A percentile compares a stretch with the other conserved stretches of the same genome.
These are phyloP conservation scores for Colletotrichum magnum DNA, from an alignment of 2,329 filamentous ascomycete genomes.

Conservation along the genomic window DNA sequence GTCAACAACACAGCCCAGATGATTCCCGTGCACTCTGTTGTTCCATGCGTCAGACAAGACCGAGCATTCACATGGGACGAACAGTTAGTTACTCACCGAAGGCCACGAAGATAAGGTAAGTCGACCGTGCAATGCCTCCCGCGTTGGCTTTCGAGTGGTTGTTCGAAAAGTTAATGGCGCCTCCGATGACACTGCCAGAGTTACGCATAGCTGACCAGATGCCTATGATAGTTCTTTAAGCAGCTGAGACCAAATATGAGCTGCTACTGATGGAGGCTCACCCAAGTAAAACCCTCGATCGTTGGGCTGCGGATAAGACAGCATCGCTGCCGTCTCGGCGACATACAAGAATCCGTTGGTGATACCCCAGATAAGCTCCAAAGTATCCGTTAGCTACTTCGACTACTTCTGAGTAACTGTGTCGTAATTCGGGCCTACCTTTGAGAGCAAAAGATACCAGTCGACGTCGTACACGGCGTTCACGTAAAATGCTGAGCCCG, in stretches of 20 bases:
- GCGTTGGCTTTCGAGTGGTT: conserved; percentile 49
- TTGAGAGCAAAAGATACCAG: conserved; percentile 50
- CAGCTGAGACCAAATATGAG: too few relatives aligned
- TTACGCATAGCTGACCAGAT: conserved; percentile 46
- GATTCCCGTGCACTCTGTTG: conserved; percentile 45
- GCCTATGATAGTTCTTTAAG: neutral
- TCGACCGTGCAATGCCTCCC: conserved; percentile 46
- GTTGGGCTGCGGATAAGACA: conserved; percentile 42
- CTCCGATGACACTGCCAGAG: conserved; percentile 55
- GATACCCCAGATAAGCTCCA: conserved; percentile 33
- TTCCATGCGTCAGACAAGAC: neutral
- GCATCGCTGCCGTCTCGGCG: conserved; percentile 47
- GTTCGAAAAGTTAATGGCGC: conserved; percentile 62
- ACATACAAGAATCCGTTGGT: conserved; percentile 46
- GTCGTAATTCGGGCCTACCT: conserved; percentile 18
- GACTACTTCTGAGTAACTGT: too few relatives aligned
- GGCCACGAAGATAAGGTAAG: conserved; percentile 49
- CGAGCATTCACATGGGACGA: neutral
- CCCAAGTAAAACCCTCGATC: conserved; percentile 40
- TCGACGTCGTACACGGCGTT: conserved; percentile 47
- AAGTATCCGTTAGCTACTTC: too few relatives aligned
- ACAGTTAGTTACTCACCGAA: conserved; percentile 38
- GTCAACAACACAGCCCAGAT: conserved; percentile 47
- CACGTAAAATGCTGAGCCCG: conserved; percentile 52
- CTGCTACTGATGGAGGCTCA: neutral